A percentile compares a stretch with the other conserved stretches of the same genome.
phyloP scores from a whole-genome alignment of 2,329 filamentous ascomycete species.

The Colletotrichum truncatum region DNA sequence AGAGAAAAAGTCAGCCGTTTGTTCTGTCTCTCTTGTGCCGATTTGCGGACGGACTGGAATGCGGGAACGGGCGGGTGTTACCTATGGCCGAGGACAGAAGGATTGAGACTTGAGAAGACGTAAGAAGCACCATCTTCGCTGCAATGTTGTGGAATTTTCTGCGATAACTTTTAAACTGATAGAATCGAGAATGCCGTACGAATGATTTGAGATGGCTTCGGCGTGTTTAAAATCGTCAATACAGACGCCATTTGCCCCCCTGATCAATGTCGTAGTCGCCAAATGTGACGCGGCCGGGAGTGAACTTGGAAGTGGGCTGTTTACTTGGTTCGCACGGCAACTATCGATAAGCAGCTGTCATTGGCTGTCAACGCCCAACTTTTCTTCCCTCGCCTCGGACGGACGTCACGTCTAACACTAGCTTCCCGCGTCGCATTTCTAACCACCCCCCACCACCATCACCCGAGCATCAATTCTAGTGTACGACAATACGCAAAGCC shows the following conservation, averaged over 20 bases:
- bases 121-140: slow-evolving; percentile 61
- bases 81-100: slow-evolving; percentile 71
- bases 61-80: slow-evolving; percentile 48
- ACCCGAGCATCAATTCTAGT: slow-evolving; percentile 11
- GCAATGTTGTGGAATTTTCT: not conserved
- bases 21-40: no score
- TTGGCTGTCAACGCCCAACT: slow-evolving; percentile 5
- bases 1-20: not conserved
- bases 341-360: slow-evolving; percentile 49
- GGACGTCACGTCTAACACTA: slow-evolving; percentile 4
- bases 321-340: slow-evolving; percentile 51
- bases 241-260: not conserved
- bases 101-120: slow-evolving; percentile 76
- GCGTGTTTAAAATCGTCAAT: not conserved
- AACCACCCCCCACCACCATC: not conserved
- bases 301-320: slow-evolving; percentile 27
- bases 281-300: slow-evolving; percentile 5
- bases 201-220: not conserved
- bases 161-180: not conserved
- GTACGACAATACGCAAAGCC: not conserved
- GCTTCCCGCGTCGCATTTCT: not conserved
- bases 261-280: slow-evolving; percentile 2
- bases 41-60: slow-evolving; percentile 17
- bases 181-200: not conserved
- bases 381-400: slow-evolving; percentile 3